Base-by-base conservation (phyloP, 768 basidiomycete species). In the Kockovaella imperatae region DNA sequence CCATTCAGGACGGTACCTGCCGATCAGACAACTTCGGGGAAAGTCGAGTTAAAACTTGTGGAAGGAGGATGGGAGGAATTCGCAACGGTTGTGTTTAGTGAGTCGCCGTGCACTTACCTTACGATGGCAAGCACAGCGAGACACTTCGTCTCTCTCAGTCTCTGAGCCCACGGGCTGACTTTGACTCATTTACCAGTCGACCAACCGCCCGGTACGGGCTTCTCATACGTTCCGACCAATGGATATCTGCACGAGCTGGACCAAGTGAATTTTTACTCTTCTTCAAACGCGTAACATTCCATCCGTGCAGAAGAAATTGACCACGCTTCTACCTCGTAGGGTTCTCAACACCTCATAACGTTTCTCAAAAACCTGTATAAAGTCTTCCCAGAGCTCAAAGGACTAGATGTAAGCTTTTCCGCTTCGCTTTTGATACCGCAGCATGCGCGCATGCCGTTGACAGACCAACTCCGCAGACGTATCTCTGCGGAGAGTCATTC, bases 1-100 rank as follows among this genome's bases (percentile, higher is more conserved):
- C 91, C 93, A 3, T 93, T 73, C 54, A 45, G 88, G 80, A 68
- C 79, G 79, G 55, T 67, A 34, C 64, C 59, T 17, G 57, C 54
- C 20, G 46, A 39, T 23, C 60, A 60, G 53, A 66, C 63, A 5
- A 48, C 42, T 73, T 83, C 71, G 78, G 80, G 44, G 74, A 80
- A 14, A 82, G 85, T 47, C 79, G 83, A 71, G 3, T 78, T 91
- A 53, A 79, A 78, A 59, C 77, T 80, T 17, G 74, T 80, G 7
- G 83, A 88, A 5, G 89, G 90, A 23, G 90, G 90, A 7, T 97
- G 93, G 93, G 90, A 97, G 65, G 93, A 97, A 68, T 96, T 93
- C 67, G 83, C 86, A 20, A 90, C 86, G 28, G 81, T 97, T 75
- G 82, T 97, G 48, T 96, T 85, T 60, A 73, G 93, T 96, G 59